Evolutionary conservation across 148 eudicot genomes (phyloP).

Genomic region (Heliosperma pusillum): DNA sequence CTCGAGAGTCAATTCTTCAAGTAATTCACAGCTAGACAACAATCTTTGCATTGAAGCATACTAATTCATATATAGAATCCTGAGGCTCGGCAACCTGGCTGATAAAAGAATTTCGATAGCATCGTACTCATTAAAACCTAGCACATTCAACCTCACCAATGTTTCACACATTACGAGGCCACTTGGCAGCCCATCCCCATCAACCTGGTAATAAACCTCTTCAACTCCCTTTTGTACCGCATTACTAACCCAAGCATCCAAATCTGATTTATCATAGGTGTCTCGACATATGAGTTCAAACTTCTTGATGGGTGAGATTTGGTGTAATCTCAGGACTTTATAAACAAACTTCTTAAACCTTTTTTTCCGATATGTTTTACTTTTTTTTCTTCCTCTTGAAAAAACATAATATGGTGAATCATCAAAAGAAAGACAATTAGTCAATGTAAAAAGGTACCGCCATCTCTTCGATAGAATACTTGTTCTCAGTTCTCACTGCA

Average conservation of each 20-base stretch:
- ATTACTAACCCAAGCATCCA: background rate
- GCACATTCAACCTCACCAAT: background rate
- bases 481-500: too few species aligned
- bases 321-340: background rate
- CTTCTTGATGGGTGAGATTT: conserved; percentile 11
- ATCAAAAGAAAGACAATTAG: background rate
- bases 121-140: background rate
- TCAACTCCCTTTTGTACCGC: too few species aligned
- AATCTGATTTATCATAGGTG: background rate
- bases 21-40: background rate
- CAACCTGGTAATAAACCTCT: background rate
- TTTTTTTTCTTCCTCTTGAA: too few species aligned
- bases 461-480: too few species aligned
- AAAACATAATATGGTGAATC: background rate
- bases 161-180: background rate
- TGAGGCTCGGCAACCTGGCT: background rate
- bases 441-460: too few species aligned
- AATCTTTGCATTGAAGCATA: background rate
- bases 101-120: background rate
- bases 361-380: too few species aligned
- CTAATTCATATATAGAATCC: background rate
- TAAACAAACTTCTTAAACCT: background rate
- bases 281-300: background rate
- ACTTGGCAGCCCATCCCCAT: background rate
- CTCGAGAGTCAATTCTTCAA: background rate